Conservation (phyloP, 805 yeast genomes). For the Starmerella sirachaensis region DNA sequence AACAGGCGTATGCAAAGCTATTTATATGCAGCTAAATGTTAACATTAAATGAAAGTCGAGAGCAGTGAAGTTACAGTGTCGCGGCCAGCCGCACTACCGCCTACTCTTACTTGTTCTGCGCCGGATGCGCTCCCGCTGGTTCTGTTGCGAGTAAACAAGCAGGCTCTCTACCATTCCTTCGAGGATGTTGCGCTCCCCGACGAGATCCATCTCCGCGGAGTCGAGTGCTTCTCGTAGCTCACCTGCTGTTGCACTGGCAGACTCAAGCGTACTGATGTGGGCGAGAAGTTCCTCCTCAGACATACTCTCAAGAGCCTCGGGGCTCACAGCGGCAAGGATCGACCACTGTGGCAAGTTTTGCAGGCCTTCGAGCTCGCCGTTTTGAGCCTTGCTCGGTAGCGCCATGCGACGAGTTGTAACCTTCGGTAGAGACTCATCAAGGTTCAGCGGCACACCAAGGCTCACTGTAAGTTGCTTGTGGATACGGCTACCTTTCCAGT, state of each 20-base stretch:
- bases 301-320: conserved; percentile 31
- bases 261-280: conserved; percentile 29
- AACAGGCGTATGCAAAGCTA: too few relatives aligned
- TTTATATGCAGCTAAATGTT: too few relatives aligned
- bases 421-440: conserved; percentile 42
- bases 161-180: conserved; percentile 82
- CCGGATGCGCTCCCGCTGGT: conserved; percentile 20
- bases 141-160: conserved; percentile 71
- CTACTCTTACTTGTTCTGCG: conserved; percentile 6
- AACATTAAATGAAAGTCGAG: too few relatives aligned
- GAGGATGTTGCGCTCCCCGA: conserved; percentile 59
- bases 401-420: conserved; percentile 16
- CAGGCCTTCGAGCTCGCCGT: conserved; percentile 13
- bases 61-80: not conserved
- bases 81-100: not conserved
- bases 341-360: conserved; percentile 25
- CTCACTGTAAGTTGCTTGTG: conserved; percentile 51
- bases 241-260: conserved; percentile 32
- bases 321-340: conserved; percentile 27
- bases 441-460: conserved; percentile 61
- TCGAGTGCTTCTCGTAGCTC: conserved; percentile 40
- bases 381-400: conserved; percentile 10
- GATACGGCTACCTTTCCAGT: conserved; percentile 58
- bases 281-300: conserved; percentile 29
- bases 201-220: conserved; percentile 37